Evolutionary conservation across 257 asterid genomes (phyloP).

Genomic region (Buddleja alternifolia): DNA sequence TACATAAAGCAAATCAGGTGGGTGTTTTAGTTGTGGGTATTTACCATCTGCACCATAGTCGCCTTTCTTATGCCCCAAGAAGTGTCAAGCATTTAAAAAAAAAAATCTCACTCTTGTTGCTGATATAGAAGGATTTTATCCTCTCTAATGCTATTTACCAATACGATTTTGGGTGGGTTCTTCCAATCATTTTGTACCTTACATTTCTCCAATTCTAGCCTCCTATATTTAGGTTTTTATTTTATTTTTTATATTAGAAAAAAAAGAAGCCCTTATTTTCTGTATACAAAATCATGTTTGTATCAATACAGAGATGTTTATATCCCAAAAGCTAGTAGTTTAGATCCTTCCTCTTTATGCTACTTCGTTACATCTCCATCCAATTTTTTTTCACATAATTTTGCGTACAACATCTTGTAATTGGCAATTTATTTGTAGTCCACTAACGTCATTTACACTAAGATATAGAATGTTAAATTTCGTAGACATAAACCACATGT

Average conservation of each 20-base stretch:
- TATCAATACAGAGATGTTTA: no score
- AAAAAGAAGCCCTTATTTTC: background rate
- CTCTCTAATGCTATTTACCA: constrained; percentile 9
- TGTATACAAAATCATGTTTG: no score
- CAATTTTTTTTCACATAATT: no score
- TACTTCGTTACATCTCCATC: no score
- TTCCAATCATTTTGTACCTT: background rate
- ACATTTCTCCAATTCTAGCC: background rate
- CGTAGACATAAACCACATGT: no score
- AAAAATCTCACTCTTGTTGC: background rate
- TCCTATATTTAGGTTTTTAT: background rate
- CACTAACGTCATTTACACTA: no score
- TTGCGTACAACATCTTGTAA: no score
- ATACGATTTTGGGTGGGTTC: background rate
- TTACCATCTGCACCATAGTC: constrained; percentile 11
- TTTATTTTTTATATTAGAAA: no score
- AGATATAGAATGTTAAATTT: no score
- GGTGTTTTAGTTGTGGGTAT: background rate
- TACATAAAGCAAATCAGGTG: background rate
- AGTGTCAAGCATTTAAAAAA: background rate
- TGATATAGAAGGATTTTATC: background rate
- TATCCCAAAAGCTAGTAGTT: background rate
- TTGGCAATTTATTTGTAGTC: no score
- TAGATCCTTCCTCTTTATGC: constrained; percentile 7
- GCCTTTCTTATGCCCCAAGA: background rate